Conservation (phyloP, 169 alveolate genomes). For the Theileria orientalis region DNA sequence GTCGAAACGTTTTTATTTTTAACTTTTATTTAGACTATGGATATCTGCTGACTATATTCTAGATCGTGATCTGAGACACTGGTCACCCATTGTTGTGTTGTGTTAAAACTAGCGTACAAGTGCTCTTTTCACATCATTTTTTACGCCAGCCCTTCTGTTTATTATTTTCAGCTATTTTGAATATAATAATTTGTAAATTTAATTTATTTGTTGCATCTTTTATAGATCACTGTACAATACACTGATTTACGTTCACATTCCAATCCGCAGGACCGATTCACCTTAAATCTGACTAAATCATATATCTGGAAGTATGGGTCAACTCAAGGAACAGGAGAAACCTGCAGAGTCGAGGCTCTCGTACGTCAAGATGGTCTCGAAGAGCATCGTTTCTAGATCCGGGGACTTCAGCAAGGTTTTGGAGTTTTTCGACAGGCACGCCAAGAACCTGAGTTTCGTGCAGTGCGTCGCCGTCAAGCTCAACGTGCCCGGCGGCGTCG, state of each 20-base stretch:
- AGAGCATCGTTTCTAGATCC: not conserved
- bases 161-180: no score
- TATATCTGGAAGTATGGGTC: not conserved
- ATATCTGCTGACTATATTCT: no score
- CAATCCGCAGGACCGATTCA: not conserved
- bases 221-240: not conserved
- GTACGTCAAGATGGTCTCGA: conserved; percentile 6
- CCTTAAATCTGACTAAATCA: not conserved
- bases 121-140: not conserved
- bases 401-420: conserved; percentile 23
- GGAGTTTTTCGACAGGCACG: conserved; percentile 45
- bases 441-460: conserved; percentile 47
- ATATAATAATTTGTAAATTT: no score
- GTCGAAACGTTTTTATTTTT: no score
- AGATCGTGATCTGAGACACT: not conserved
- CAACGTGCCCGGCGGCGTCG: conserved; percentile 49
- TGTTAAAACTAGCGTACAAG: not conserved
- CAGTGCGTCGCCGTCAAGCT: conserved; percentile 9
- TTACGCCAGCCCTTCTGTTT: no score
- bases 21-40: no score
- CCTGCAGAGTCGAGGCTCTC: not conserved
- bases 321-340: not conserved
- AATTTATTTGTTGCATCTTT: no score
- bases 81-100: not conserved
- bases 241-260: not conserved